A percentile compares a stretch with the other conserved stretches of the same genome.
These are phyloP conservation scores for Litsea cubeba DNA, from an alignment of 164 flowering plant species.

Conservation along the genomic window DNA sequence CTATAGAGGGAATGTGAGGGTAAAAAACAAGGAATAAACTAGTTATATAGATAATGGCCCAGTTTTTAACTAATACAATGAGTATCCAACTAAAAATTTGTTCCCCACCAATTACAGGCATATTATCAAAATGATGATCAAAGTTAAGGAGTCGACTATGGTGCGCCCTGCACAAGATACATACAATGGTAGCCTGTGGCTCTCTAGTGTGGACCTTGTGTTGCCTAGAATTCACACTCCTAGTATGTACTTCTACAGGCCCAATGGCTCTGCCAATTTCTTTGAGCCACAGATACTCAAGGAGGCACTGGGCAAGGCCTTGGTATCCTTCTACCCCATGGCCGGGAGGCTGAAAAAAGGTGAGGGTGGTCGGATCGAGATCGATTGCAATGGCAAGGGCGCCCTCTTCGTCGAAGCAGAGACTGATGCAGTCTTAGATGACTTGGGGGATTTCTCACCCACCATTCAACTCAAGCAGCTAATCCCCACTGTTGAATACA, in stretches of 20 bases:
- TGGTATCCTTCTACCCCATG: constrained; percentile 13
- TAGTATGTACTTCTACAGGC: constrained; percentile 10
- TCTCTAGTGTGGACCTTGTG: constrained; percentile 10
- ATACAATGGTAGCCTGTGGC: background rate
- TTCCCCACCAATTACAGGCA: background rate
- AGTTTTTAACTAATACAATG: too few species aligned
- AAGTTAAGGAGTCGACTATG: constrained; percentile 3
- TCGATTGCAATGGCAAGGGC: constrained; percentile 16
- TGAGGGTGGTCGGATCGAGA: constrained; percentile 9
- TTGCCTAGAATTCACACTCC: constrained; percentile 9
- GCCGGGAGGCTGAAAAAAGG: constrained; percentile 9
- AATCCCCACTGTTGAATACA: constrained; percentile 6
- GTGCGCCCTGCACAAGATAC: constrained; percentile 5
- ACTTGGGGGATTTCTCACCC: constrained; percentile 10
- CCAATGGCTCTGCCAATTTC: constrained; percentile 7
- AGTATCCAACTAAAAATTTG: too few species aligned
- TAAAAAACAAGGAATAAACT: too few species aligned
- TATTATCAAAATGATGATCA: background rate
- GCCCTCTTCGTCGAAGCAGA: constrained; percentile 12
- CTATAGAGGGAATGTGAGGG: too few species aligned
- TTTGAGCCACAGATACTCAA: constrained; percentile 6
- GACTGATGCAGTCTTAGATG: background rate
- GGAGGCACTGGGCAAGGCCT: constrained; percentile 11
- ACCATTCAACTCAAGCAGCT: background rate
- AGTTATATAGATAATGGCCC: too few species aligned